phyloP scores from a whole-genome alignment of 306 rosid genomes.

The Fragaria iinumae region DNA sequence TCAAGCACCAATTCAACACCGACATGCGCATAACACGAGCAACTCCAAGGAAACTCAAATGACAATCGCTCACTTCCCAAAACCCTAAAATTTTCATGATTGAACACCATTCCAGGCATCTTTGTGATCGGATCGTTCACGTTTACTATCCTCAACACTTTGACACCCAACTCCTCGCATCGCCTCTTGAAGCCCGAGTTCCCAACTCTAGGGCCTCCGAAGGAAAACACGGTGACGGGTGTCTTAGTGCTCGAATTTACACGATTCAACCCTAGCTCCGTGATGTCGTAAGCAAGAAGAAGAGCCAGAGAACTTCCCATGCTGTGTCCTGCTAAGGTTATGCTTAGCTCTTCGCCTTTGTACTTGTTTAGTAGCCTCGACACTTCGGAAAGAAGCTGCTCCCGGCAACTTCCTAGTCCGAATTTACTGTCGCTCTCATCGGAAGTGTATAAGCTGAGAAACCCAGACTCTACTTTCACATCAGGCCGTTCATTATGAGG shows the following conservation, averaged over 20 bases:
- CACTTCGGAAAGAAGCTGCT: slow-evolving; percentile 78
- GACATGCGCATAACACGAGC: slow-evolving; percentile 81
- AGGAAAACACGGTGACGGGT: slow-evolving; percentile 69
- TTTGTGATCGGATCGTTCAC: slow-evolving; percentile 87
- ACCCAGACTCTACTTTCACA: slow-evolving; percentile 82
- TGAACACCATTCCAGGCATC: slow-evolving; percentile 77
- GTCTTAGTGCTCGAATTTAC: not conserved
- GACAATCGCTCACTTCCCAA: slow-evolving; percentile 47
- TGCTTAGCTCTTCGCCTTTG: slow-evolving; percentile 57
- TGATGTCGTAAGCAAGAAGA: slow-evolving; percentile 80
- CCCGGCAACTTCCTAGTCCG: slow-evolving; percentile 73
- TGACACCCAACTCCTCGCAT: slow-evolving; percentile 82
- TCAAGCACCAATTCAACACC: slow-evolving; percentile 78
- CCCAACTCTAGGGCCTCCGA: slow-evolving; percentile 91
- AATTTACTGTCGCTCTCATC: slow-evolving; percentile 56
- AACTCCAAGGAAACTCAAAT: slow-evolving; percentile 60
- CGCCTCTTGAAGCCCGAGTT: slow-evolving; percentile 61
- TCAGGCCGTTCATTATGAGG: slow-evolving; percentile 52
- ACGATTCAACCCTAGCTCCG: slow-evolving; percentile 66
- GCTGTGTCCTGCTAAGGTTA: slow-evolving; percentile 86
- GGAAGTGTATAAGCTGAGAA: slow-evolving; percentile 70
- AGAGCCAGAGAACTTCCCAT: slow-evolving; percentile 91
- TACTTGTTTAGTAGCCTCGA: slow-evolving; percentile 54
- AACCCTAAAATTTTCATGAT: slow-evolving; percentile 77
- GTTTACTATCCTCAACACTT: slow-evolving; percentile 65